A percentile compares a stretch with the other conserved stretches of the same genome.
phyloP scores from a whole-genome alignment of 2,329 filamentous ascomycete genomes.

The Diaporthe vaccinii region DNA sequence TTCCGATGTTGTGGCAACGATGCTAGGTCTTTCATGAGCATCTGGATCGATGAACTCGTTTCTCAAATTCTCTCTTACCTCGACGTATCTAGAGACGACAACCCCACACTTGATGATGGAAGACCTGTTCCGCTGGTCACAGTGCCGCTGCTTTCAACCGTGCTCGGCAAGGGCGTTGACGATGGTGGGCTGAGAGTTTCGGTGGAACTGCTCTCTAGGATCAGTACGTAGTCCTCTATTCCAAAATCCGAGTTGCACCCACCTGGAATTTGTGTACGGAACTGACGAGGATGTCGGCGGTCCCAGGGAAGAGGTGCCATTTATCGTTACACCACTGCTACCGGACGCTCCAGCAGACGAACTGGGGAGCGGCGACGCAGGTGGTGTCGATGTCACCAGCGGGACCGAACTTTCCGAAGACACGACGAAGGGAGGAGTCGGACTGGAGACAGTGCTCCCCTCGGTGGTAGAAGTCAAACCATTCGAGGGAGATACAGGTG shows the following conservation, averaged over 20 bases:
- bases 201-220: slow-evolving; percentile 8
- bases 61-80: slow-evolving; percentile 16
- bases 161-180: neutral
- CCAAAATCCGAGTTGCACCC: neutral
- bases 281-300: slow-evolving; percentile 39
- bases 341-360: slow-evolving; percentile 6
- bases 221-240: slow-evolving; percentile 12
- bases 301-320: slow-evolving; percentile 39
- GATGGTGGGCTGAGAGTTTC: neutral
- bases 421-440: neutral
- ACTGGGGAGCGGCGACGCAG: neutral
- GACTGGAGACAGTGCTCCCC: slow-evolving; percentile 3
- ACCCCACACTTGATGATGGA: neutral
- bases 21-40: slow-evolving; percentile 15
- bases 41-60: neutral
- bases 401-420: neutral
- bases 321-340: slow-evolving; percentile 2
- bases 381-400: neutral
- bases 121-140: slow-evolving; percentile 1
- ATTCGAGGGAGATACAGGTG: neutral
- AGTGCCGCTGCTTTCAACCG: neutral
- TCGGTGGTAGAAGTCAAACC: slow-evolving; percentile 3
- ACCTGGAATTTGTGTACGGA: slow-evolving; percentile 38
- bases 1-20: neutral
- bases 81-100: neutral